Percentiles rank a stretch among this genome's conserved stretches.
Evolutionary conservation across 768 basidiomycete species (phyloP).

Genomic region (Tremella fuciformis): DNA sequence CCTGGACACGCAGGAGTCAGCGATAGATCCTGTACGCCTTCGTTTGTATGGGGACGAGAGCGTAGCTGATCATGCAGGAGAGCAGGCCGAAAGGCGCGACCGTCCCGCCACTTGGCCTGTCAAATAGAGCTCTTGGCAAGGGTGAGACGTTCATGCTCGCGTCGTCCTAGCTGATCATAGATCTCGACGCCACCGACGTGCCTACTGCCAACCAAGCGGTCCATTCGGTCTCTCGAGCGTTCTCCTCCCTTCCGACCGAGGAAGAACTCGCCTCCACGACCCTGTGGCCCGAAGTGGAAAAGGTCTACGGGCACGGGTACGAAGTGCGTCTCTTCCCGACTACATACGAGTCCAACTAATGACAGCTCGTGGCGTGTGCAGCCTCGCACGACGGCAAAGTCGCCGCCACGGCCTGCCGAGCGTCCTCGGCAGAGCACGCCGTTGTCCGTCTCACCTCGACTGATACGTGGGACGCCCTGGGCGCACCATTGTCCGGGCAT

Average conservation of each 20-base stretch:
- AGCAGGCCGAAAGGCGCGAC: constrained; percentile 62
- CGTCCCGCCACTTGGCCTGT: constrained; percentile 88
- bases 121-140: constrained; percentile 82
- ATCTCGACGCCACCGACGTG: constrained; percentile 28
- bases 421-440: constrained; percentile 83
- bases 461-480: constrained; percentile 66
- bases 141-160: constrained; percentile 54
- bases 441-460: constrained; percentile 79
- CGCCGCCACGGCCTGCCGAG: constrained; percentile 86
- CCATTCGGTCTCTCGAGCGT: constrained; percentile 46
- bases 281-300: constrained; percentile 95
- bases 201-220: constrained; percentile 37
- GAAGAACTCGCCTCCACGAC: constrained; percentile 82
- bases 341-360: neutral
- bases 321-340: constrained; percentile 60
- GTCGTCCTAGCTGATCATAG: constrained; percentile 14
- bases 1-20: neutral
- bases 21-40: constrained; percentile 5
- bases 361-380: constrained; percentile 73
- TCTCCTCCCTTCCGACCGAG: constrained; percentile 64
- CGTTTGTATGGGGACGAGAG: neutral
- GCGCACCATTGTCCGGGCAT: constrained; percentile 76
- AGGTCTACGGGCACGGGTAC: constrained; percentile 96
- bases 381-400: constrained; percentile 67
- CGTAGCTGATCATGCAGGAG: constrained; percentile 3